A percentile compares a stretch with the other conserved stretches of the same genome.
Conservation (phyloP, 2,329 filamentous ascomycete genomes). For the Drechslerella coelobrocha region DNA sequence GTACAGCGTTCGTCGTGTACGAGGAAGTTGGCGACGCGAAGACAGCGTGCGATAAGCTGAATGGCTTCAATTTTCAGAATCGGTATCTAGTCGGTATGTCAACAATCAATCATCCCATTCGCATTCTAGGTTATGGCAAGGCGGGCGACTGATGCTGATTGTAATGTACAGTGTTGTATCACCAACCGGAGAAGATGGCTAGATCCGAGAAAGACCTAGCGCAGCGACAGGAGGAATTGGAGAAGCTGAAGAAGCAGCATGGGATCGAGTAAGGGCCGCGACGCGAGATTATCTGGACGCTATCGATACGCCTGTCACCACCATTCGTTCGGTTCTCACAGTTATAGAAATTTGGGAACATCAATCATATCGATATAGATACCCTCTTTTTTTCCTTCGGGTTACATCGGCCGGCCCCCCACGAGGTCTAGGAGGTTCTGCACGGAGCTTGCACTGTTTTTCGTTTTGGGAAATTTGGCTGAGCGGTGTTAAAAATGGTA, state of each 20-base stretch:
- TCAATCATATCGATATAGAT: too few species aligned
- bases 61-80: conserved; percentile 99
- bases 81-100: conserved; percentile 96
- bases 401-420: too few species aligned
- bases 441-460: too few species aligned
- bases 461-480: too few species aligned
- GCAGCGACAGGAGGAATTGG: conserved; percentile 93
- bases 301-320: conserved; percentile 2
- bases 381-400: too few species aligned
- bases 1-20: conserved; percentile 98
- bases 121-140: not conserved
- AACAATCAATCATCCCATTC: not conserved
- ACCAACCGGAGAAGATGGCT: conserved; percentile 78
- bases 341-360: too few species aligned
- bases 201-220: conserved; percentile 93
- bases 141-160: not conserved
- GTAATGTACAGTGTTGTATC: conserved; percentile 69
- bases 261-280: conserved; percentile 84
- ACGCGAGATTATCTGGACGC: not conserved
- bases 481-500: too few species aligned
- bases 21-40: conserved; percentile 99
- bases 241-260: conserved; percentile 96
- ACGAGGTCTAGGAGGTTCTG: too few species aligned
- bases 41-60: conserved; percentile 98
- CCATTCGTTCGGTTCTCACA: too few species aligned